Evolutionary conservation across 768 basidiomycete genomes (phyloP), one percentile per base, ranked within the genome.

Genomic region (Lactarius akahatsu): DNA sequence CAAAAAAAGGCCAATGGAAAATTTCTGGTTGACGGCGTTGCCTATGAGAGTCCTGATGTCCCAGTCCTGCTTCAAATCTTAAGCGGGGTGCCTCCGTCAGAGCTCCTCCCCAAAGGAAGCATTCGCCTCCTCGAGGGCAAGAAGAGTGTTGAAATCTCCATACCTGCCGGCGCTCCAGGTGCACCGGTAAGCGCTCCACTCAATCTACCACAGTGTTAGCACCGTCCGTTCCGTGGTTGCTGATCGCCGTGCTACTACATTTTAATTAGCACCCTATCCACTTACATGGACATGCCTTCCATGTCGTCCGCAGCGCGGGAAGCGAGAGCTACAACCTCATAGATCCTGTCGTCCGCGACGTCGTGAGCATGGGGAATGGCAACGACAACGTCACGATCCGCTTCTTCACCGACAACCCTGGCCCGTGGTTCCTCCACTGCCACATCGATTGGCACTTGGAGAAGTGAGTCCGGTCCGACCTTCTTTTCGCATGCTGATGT

Each of bases 21-120:
- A 10, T 81, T 78, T 71, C 63, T 65, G 1, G 70, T 81, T 55
- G 80, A 81, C 59, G 72, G 71, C 20, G 67, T 69, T 52, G 70
- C 75, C 26, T 85, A 75, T 71, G 66, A 70, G 4, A 71, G 76
- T 0, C 85, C 85, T 0, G 75, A 76, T 0, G 74, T 1, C 85
- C 86, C 0, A 4, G 80, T 85, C 16, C 78, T 87, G 16, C 78
- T 87, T 13, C 86, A 87, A 68, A 82, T 87, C 34, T 71, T 87
- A 41, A 85, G 80, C 2, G 38, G 38, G 4, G 38, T 4, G 15
- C 13, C 13, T 40, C 3, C 13, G 38, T 40, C 38, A 15, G 1
- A 15, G 38, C 76, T 88, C 30, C 73, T 86, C 43, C 87, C 85
- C 0, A n/a, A 59, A 0, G 85, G 83, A 7, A 78, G 77, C 15